Base-by-base conservation (phyloP, 2,329 filamentous ascomycete genomes). In the Ophiostoma sp. region DNA sequence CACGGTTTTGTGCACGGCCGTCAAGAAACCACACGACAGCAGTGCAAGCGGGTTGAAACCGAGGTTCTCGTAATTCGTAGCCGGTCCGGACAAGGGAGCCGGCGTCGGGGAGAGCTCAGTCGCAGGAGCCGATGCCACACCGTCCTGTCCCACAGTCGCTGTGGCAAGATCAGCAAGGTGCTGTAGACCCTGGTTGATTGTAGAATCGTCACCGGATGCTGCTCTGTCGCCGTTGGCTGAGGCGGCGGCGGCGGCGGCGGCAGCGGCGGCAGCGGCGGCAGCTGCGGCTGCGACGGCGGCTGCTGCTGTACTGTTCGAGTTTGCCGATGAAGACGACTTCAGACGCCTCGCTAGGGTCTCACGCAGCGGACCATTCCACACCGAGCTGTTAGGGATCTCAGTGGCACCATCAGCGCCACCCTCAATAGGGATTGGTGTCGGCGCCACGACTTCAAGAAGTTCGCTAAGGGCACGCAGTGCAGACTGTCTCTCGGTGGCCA, bases 351-450 rank as follows among this genome's bases (percentile, higher is more conserved):
- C 75, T 18, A 90, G 83, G 70, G 82, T 77, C 60, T 84, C 81
- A 68, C 82, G 78, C 18, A 87, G 81, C 27, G 81, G 81, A 6
- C 78, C 78, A 71, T 89, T 86, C 86, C 87, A 90, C 18, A 65
- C 42, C 55, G 65, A 70, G 55, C 49, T 63, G 67, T 69, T 69
- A 66, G 66, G 52, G 11, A 60, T 49, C 63, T 64, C 45, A 2
- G 67, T 79, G 69, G 74, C 76, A 73, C 74, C 79, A 72, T 65
- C 66, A 42, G 38, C 64, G 14, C 55, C 68, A 27, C 55, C 47
- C 41, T 66, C 55, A 18, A 64, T 55, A 58, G 69, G 49, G 5
- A 69, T 67, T 1, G 67, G 67, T 52, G 75, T 82, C 71, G 75
- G 82, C 69, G 79, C 79, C 70, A 76, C 82, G 73, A 80, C 82